Conservation (phyloP, 1,284 basidiomycete genomes). For the Cryptococcus floricola region DNA sequence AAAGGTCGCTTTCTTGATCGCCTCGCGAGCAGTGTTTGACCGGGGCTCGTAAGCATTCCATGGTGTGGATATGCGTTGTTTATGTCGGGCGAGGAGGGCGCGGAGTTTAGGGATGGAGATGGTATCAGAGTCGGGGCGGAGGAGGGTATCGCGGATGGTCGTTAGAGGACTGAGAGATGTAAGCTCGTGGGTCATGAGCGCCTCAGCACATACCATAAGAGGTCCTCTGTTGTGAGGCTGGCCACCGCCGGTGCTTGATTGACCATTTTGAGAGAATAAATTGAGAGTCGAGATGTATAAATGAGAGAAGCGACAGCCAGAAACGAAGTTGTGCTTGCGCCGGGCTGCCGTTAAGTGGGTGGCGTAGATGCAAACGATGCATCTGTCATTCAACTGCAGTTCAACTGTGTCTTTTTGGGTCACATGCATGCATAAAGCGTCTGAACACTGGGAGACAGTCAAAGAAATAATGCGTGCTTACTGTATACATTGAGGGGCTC, state of each 20-base stretch:
- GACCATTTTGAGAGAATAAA: constrained; percentile 4
- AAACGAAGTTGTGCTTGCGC: neutral
- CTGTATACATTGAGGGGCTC: too few species aligned
- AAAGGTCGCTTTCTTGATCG: constrained; percentile 16
- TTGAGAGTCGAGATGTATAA: neutral
- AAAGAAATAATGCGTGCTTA: too few species aligned
- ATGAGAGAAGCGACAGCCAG: too few species aligned
- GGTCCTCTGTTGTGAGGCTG: constrained; percentile 8
- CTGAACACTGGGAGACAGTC: too few species aligned
- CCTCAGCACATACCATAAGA: constrained; percentile 9
- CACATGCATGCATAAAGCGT: neutral
- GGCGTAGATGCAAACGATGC: neutral
- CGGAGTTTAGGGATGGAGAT: constrained; percentile 26
- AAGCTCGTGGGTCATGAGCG: neutral
- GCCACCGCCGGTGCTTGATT: constrained; percentile 10
- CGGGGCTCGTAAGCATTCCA: constrained; percentile 27
- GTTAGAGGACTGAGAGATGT: constrained; percentile 30
- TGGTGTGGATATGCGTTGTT: constrained; percentile 24
- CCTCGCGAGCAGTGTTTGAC: constrained; percentile 12
- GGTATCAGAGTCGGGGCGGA: constrained; percentile 19
- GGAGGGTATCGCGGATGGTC: constrained; percentile 35
- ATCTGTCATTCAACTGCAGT: too few species aligned
- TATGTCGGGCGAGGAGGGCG: constrained; percentile 25
- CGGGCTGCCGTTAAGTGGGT: too few species aligned
- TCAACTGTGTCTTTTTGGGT: neutral